Percentiles rank a stretch among this genome's conserved stretches.
Conservation (phyloP, 2,329 filamentous ascomycete species). For the Penicillium sp. region DNA sequence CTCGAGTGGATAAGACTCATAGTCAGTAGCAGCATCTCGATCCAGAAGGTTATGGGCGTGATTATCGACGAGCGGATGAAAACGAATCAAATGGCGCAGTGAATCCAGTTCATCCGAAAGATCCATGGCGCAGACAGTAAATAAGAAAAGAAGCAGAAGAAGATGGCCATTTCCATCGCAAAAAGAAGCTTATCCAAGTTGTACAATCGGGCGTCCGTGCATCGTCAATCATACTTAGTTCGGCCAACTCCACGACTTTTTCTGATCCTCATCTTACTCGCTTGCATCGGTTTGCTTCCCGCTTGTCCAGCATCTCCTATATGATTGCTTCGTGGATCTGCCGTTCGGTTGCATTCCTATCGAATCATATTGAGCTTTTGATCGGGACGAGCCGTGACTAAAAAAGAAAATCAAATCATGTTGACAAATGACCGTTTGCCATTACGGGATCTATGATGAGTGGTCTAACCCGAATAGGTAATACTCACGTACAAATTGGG, state of each 20-base stretch:
- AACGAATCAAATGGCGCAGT: constrained; percentile 34
- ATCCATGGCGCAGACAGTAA: constrained; percentile 18
- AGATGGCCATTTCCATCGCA: neutral
- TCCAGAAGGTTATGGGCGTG: constrained; percentile 45
- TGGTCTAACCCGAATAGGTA: neutral
- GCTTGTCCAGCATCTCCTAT: too few relatives aligned
- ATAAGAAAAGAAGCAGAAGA: constrained; percentile 4
- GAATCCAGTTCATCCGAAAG: constrained; percentile 28
- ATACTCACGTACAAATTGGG: neutral
- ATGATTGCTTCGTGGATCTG: too few relatives aligned
- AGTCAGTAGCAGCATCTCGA: constrained; percentile 28
- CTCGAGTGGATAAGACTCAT: constrained; percentile 46
- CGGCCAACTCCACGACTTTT: constrained; percentile 18
- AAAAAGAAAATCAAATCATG: neutral
- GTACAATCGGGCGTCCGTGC: constrained; percentile 1
- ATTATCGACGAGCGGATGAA: constrained; percentile 44
- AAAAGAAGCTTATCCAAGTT: neutral
- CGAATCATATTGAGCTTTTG: constrained; percentile 2
- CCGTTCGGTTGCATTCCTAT: neutral
- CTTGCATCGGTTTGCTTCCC: too few relatives aligned
- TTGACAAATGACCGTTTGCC: neutral
- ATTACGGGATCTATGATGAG: too few relatives aligned
- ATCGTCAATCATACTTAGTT: constrained; percentile 17
- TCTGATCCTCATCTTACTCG: too few relatives aligned
- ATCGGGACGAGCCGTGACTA: constrained; percentile 1